Percentiles rank a stretch among this genome's conserved stretches.
These are phyloP conservation scores for Rubia peregrina DNA, from an alignment of 305 asterid genomes.

Conservation along the genomic window DNA sequence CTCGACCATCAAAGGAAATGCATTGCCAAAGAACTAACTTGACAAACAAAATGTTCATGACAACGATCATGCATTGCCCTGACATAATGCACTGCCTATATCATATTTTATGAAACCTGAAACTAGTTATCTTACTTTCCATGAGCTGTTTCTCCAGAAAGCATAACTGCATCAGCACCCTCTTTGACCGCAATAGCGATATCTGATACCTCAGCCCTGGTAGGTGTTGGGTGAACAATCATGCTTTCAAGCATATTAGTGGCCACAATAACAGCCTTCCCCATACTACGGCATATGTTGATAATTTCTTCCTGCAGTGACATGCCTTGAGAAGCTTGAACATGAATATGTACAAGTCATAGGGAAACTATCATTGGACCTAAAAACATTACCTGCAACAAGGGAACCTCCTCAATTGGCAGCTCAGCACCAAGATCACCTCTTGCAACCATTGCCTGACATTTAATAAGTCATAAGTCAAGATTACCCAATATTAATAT, in stretches of 20 bases:
- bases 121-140: constrained; percentile 61
- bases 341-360: not conserved
- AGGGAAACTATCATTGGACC: not conserved
- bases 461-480: constrained; percentile 12
- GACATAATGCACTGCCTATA: not conserved
- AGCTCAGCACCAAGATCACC: constrained; percentile 98
- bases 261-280: constrained; percentile 94
- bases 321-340: constrained; percentile 16
- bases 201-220: constrained; percentile 96
- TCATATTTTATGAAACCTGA: not conserved
- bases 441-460: constrained; percentile 98
- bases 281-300: constrained; percentile 84
- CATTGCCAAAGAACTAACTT: not conserved
- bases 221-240: constrained; percentile 95
- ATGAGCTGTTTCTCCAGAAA: constrained; percentile 98
- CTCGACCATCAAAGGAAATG: not conserved
- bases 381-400: constrained; percentile 64
- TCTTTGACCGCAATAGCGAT: constrained; percentile 92
- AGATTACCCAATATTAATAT: not conserved
- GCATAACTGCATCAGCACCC: constrained; percentile 99
- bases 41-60: not conserved
- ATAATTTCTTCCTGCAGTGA: constrained; percentile 77
- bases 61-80: not conserved
- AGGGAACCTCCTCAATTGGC: constrained; percentile 95
- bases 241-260: constrained; percentile 98